A percentile compares a stretch with the other conserved stretches of the same genome.
phyloP scores from a whole-genome alignment of 1,284 basidiomycete genomes.

The Fomes fomentarius region DNA sequence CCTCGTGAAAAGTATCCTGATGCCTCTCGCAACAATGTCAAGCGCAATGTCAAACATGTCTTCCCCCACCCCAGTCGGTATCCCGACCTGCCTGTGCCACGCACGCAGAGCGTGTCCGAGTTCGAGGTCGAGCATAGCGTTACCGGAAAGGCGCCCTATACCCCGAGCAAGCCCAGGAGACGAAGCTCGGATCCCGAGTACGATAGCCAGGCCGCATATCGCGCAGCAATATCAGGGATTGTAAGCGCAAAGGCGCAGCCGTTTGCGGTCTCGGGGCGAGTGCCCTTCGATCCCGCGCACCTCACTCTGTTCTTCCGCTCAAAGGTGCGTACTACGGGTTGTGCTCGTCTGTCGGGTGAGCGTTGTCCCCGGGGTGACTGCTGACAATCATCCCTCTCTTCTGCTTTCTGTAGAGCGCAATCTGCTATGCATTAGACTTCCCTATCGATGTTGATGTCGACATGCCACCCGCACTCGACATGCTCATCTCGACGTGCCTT shows the following conservation, averaged over 20 bases:
- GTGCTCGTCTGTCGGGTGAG: background rate
- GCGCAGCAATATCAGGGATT: conserved; percentile 58
- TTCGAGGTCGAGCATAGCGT: conserved; percentile 62
- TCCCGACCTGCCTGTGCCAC: conserved; percentile 36
- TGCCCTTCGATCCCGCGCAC: conserved; percentile 69
- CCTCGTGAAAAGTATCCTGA: conserved; percentile 5
- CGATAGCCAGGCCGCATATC: conserved; percentile 56
- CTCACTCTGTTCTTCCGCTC: conserved; percentile 78
- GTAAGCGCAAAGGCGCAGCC: conserved; percentile 62
- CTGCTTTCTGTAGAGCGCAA: conserved; percentile 61
- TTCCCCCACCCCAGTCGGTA: conserved; percentile 32
- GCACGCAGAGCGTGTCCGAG: conserved; percentile 35
- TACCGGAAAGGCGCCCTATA: conserved; percentile 25
- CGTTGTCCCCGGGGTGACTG: conserved; percentile 7
- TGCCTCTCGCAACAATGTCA: conserved; percentile 31
- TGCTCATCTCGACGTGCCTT: conserved; percentile 74
- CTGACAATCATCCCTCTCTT: background rate
- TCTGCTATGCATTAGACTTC: conserved; percentile 79
- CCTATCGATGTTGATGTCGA: conserved; percentile 77
- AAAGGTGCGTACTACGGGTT: conserved; percentile 49
- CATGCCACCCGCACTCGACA: conserved; percentile 78
- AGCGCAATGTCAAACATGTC: conserved; percentile 32
- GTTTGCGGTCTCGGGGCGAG: conserved; percentile 68
- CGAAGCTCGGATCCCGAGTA: conserved; percentile 41
- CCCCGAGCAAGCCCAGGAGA: conserved; percentile 31